These are phyloP conservation scores for Globisporangium recalcitrans DNA, from an alignment of 352 stramenopile species.

Conservation along the genomic window DNA sequence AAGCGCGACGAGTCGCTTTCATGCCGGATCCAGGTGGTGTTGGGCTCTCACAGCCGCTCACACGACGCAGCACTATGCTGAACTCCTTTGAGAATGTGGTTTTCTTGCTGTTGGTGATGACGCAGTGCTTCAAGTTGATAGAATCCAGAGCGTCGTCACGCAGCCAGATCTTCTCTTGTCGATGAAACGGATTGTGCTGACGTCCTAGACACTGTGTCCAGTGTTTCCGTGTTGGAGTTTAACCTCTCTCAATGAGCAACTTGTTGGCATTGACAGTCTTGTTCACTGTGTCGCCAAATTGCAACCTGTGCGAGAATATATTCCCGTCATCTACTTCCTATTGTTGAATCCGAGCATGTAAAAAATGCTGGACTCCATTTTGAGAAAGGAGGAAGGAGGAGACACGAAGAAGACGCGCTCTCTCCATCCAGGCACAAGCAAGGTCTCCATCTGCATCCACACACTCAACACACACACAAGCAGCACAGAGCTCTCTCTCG, in stretches of 20 bases:
- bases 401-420: neutral
- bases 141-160: neutral
- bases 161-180: neutral
- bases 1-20: neutral
- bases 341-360: conserved; percentile 11
- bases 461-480: too few relatives aligned
- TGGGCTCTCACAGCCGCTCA: too few relatives aligned
- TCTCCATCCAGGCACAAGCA: neutral
- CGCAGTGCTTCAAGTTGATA: neutral
- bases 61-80: too few relatives aligned
- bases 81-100: too few relatives aligned
- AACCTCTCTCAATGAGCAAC: neutral
- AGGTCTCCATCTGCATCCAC: neutral
- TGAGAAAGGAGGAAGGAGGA: neutral
- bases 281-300: neutral
- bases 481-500: neutral
- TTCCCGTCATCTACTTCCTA: neutral
- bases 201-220: neutral
- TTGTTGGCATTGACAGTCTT: neutral
- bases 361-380: neutral
- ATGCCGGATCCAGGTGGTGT: neutral
- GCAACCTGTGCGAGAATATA: neutral
- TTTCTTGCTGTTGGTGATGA: neutral
- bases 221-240: neutral
- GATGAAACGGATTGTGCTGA: neutral